phyloP scores from a whole-genome alignment of 2,329 filamentous ascomycete genomes.

The Cordyceps militaris region DNA sequence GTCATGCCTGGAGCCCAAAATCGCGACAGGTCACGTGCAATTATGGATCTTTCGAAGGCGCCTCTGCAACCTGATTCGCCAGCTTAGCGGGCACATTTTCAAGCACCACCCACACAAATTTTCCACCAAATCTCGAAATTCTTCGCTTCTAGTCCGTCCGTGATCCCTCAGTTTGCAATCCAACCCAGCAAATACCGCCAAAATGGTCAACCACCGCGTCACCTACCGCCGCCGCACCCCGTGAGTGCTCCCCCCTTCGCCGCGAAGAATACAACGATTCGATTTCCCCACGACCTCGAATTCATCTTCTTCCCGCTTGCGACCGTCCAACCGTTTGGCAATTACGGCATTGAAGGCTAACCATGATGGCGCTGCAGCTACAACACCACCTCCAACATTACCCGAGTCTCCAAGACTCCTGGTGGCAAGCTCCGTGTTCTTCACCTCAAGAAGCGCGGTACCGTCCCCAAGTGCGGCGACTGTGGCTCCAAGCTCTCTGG shows the following conservation, averaged over 20 bases:
- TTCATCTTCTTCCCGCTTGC: constrained; percentile 15
- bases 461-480: constrained; percentile 98
- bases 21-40: constrained; percentile 11
- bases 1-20: neutral
- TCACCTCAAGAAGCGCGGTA: constrained; percentile 99
- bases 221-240: constrained; percentile 72
- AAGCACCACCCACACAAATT: constrained; percentile 36
- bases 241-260: constrained; percentile 44
- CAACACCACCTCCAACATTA: constrained; percentile 98
- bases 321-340: neutral
- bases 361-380: constrained; percentile 52
- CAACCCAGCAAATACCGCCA: constrained; percentile 38
- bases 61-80: constrained; percentile 28
- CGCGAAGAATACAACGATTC: constrained; percentile 6
- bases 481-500: constrained; percentile 96
- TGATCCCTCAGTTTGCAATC: constrained; percentile 26
- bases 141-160: constrained; percentile 26
- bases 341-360: constrained; percentile 8
- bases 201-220: constrained; percentile 53
- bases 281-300: constrained; percentile 13
- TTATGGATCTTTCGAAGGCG: constrained; percentile 7
- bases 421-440: constrained; percentile 93
- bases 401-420: constrained; percentile 91
- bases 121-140: constrained; percentile 36
- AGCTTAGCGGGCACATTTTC: constrained; percentile 31